A percentile compares a stretch with the other conserved stretches of the same genome.
phyloP scores from a whole-genome alignment of 805 yeast genomes.

The Lachancea sp. region DNA sequence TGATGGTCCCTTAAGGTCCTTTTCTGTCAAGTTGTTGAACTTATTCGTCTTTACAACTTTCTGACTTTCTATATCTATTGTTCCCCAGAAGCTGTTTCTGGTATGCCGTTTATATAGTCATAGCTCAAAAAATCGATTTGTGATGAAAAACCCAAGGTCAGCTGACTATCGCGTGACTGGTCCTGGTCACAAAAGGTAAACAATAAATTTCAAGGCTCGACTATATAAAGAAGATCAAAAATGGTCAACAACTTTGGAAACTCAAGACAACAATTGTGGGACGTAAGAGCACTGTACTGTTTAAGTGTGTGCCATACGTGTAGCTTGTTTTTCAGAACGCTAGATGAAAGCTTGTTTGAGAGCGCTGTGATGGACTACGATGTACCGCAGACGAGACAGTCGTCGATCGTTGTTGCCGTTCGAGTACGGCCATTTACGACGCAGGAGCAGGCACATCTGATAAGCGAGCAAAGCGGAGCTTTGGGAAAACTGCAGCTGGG shows the following conservation, averaged over 20 bases:
- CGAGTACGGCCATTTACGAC: conserved; percentile 78
- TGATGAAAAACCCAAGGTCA: too few species aligned
- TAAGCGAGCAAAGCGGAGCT: conserved; percentile 27
- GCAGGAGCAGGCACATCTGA: conserved; percentile 45
- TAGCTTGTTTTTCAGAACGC: background rate
- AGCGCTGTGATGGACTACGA: conserved; percentile 3
- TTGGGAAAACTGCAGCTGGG: conserved; percentile 5
- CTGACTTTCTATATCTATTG: too few species aligned
- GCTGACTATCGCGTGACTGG: too few species aligned
- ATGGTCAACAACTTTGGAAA: too few species aligned
- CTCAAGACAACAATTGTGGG: too few species aligned
- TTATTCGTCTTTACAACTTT: too few species aligned
- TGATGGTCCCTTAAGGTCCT: background rate
- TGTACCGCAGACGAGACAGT: conserved; percentile 30
- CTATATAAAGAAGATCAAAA: too few species aligned
- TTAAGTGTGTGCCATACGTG: background rate
- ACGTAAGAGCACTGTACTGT: background rate
- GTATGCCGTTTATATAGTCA: too few species aligned
- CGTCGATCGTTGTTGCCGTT: conserved; percentile 71
- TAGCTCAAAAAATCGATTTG: too few species aligned
- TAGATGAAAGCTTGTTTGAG: background rate
- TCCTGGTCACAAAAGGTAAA: too few species aligned
- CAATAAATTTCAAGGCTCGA: too few species aligned
- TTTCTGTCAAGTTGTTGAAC: background rate
- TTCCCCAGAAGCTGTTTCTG: too few species aligned